phyloP scores from a whole-genome alignment of 495 filamentous ascomycete genomes.

The Parathielavia hyrcaniae region DNA sequence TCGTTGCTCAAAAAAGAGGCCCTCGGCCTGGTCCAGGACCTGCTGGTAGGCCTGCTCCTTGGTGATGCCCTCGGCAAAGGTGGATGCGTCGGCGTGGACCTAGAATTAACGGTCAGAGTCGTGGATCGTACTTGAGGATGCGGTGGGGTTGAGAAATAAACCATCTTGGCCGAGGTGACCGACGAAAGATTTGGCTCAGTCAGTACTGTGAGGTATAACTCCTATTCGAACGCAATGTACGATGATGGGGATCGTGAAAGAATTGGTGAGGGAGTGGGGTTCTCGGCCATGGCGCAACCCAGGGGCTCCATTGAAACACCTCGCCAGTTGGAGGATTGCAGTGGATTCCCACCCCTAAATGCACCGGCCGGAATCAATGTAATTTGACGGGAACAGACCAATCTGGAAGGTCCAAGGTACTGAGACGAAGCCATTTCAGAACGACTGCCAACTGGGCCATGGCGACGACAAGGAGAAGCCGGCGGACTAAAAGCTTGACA shows the following conservation, averaged over 20 bases:
- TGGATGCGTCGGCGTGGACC: constrained; percentile 85
- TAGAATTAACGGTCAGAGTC: constrained; percentile 27
- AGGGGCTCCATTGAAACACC: neutral
- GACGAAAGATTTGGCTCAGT: too few species aligned
- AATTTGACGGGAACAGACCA: too few species aligned
- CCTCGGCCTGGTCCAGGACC: constrained; percentile 62
- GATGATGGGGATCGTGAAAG: neutral
- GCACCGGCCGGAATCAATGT: too few species aligned
- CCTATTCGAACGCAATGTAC: too few species aligned
- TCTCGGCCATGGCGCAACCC: constrained; percentile 4
- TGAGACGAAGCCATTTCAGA: too few species aligned
- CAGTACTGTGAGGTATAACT: too few species aligned
- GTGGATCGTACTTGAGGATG: neutral
- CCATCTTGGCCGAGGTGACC: too few species aligned
- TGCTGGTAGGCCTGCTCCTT: constrained; percentile 75
- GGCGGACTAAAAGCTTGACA: too few species aligned
- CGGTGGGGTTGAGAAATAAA: neutral
- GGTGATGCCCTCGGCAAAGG: constrained; percentile 56
- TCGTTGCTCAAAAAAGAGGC: constrained; percentile 68
- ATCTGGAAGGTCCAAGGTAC: too few species aligned
- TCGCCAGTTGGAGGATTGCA: neutral
- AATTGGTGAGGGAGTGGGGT: neutral
- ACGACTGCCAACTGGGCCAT: too few species aligned
- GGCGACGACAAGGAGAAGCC: too few species aligned
- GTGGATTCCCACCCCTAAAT: too few species aligned